Percentiles rank a stretch among this genome's conserved stretches.
Conservation (phyloP, 805 yeast genomes). For the Candida awuae region DNA sequence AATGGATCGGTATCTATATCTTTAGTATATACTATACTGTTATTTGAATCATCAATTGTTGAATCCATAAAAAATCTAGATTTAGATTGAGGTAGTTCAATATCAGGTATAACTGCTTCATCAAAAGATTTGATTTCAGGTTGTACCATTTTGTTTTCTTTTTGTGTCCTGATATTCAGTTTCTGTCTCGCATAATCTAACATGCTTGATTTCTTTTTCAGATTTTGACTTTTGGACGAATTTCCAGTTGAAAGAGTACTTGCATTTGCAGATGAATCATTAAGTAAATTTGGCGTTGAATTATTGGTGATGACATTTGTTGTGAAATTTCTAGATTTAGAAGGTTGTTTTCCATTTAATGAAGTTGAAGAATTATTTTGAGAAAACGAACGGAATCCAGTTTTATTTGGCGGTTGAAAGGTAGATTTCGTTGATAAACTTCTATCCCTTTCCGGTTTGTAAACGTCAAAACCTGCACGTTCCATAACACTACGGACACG, state of each 20-base stretch:
- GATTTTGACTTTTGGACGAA: background rate
- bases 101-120: too few species aligned
- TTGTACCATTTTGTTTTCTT: too few species aligned
- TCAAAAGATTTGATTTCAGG: too few species aligned
- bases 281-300: constrained; percentile 11
- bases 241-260: background rate
- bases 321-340: constrained; percentile 7
- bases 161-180: constrained; percentile 1
- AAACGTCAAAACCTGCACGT: constrained; percentile 72
- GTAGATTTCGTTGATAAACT: background rate
- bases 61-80: too few species aligned
- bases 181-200: constrained; percentile 7
- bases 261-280: constrained; percentile 1
- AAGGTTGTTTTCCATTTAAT: background rate
- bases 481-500: constrained; percentile 66
- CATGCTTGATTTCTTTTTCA: constrained; percentile 1
- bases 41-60: background rate
- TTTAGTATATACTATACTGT: background rate
- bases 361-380: background rate
- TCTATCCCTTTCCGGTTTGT: constrained; percentile 23
- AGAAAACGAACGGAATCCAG: constrained; percentile 12
- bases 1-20: background rate
- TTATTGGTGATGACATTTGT: constrained; percentile 7
- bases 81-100: background rate
- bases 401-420: constrained; percentile 7